These are phyloP conservation scores for Mercurialis annua DNA, from an alignment of 345 rosid species.

Conservation along the genomic window DNA sequence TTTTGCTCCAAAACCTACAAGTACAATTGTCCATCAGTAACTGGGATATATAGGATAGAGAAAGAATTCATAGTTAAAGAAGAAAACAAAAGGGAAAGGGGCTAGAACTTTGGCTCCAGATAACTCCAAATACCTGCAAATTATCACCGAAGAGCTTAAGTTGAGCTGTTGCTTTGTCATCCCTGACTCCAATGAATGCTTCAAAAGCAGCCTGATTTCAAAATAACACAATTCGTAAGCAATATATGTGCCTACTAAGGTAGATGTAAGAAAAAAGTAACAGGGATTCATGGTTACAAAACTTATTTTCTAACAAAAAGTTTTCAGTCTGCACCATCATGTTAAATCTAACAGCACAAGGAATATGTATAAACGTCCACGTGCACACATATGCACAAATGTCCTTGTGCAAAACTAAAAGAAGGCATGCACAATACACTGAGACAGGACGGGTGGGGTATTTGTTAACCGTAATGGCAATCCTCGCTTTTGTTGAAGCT, in stretches of 20 bases:
- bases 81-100: slow-evolving; percentile 7
- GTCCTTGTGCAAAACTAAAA: not conserved
- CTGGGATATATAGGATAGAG: not conserved
- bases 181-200: slow-evolving; percentile 81
- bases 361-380: not conserved
- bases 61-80: slow-evolving; percentile 17
- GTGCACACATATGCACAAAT: not conserved
- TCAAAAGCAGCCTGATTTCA: slow-evolving; percentile 77
- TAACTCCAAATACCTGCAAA: slow-evolving; percentile 51
- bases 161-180: slow-evolving; percentile 76
- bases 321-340: not conserved
- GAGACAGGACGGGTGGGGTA: too few species aligned
- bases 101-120: slow-evolving; percentile 11
- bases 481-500: too few species aligned
- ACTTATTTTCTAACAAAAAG: not conserved
- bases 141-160: slow-evolving; percentile 82
- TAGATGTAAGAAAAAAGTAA: not conserved
- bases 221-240: slow-evolving; percentile 11
- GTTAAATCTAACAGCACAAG: not conserved
- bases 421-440: not conserved
- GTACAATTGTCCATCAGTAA: not conserved
- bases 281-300: not conserved
- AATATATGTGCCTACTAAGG: not conserved
- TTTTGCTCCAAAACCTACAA: slow-evolving; percentile 73
- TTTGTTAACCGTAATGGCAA: too few species aligned